Base-by-base conservation (phyloP, 352 stramenopile genomes). In the Chrysophaeum taylorii region DNA sequence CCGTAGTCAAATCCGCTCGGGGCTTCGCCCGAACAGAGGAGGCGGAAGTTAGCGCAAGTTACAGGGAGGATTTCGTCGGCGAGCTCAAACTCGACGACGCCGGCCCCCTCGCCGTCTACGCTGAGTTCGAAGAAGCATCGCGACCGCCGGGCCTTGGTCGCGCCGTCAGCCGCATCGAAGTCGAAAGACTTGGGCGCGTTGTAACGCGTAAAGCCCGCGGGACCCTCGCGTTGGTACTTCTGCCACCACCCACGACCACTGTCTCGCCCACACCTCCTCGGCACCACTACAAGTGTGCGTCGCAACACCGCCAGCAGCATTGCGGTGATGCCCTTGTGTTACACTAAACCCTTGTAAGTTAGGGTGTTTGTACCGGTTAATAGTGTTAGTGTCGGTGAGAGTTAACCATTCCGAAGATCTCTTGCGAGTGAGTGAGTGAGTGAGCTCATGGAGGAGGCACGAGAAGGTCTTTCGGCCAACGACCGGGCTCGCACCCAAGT, bases 211-310 rank as follows among this genome's bases (percentile, higher is more conserved):
- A 81, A 81, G 2, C 38, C 74, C 12, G 75, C 74, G 23, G 64
- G 54, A 29, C 71, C 69, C 60, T 76, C 41, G 36, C 62, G 39
- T 42, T 70, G 37, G 57, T 73, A 80, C 18, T 64, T 63, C 41
- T 79, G 35, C 41, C 78, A 79, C 74, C 74, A 81, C 60, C 76
- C 76, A 61, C 67, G 60, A 23, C 75, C 75, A 35, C 66, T 75
- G 14, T 72, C 71, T 35, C 73, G 73, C 23, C 75, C 69, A 48
- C 43, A 53, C 43, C n/a, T n/a, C n/a, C n/a, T n/a, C n/a, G n/a
- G n/a, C n/a, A n/a, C n/a, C n/a, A n/a, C n/a, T n/a, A n/a, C n/a
- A n/a, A n/a, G n/a, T n/a, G n/a, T n/a, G n/a, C n/a, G n/a, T n/a
- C n/a, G n/a, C n/a, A n/a, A n/a, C n/a, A n/a, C n/a, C n/a, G n/a